Evolutionary conservation across 2,329 filamentous ascomycete genomes (phyloP).

Genomic region (Beauveria pseudobassiana): DNA sequence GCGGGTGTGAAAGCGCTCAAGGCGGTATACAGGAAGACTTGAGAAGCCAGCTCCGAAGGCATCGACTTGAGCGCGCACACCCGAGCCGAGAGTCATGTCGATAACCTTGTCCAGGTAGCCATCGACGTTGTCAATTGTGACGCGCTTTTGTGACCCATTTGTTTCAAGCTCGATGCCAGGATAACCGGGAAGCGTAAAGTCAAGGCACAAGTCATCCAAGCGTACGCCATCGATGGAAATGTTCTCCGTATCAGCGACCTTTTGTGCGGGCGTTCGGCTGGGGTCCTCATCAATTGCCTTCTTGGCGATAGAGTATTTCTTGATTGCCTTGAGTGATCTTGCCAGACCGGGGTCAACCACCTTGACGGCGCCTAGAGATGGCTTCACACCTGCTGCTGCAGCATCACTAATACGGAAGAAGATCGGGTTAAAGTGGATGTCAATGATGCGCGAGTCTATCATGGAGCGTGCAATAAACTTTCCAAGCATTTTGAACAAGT

Average conservation of each 20-base stretch:
- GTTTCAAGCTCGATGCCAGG: constrained; percentile 74
- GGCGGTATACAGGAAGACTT: constrained; percentile 92
- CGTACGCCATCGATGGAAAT: constrained; percentile 68
- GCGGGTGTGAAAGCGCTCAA: constrained; percentile 90
- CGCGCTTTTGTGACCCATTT: constrained; percentile 63
- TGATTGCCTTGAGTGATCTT: constrained; percentile 76
- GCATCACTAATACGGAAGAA: constrained; percentile 91
- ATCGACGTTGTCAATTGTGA: constrained; percentile 89
- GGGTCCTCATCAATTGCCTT: constrained; percentile 70
- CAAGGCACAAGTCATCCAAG: constrained; percentile 82
- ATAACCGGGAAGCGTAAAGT: constrained; percentile 93
- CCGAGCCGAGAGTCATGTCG: constrained; percentile 82
- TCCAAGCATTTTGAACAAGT: constrained; percentile 86
- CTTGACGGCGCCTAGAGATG: constrained; percentile 83
- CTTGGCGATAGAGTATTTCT: constrained; percentile 79
- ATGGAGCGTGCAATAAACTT: constrained; percentile 97
- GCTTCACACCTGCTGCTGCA: constrained; percentile 54
- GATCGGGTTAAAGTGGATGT: constrained; percentile 92
- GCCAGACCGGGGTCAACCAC: constrained; percentile 82
- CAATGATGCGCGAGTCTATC: constrained; percentile 96
- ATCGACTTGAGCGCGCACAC: constrained; percentile 82
- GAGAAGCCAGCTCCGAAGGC: constrained; percentile 83
- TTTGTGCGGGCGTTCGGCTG: constrained; percentile 58
- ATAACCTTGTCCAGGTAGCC: constrained; percentile 82
- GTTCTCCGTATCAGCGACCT: constrained; percentile 58